Evolutionary conservation across 1,139 yeast species (phyloP), one percentile per base, ranked within the genome.

Genomic region (Magnusiomyces suaveolens): DNA sequence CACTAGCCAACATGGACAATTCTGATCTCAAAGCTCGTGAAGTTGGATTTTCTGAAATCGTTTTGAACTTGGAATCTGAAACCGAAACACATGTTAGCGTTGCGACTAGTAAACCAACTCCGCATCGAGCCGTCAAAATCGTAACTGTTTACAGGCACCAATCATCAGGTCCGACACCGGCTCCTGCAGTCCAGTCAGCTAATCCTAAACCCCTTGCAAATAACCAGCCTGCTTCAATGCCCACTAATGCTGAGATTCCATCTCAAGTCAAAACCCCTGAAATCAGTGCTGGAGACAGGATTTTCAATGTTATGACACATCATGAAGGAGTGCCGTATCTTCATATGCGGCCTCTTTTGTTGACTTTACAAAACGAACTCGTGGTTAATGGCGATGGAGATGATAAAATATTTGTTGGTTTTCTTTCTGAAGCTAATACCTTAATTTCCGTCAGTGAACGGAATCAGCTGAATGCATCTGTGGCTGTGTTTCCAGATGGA

Each of bases 261-360:
- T 6, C 33, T 29, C 33, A 29, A 29, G 33, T 29, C 12, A 29
- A 29, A 29, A 29, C 6, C 33, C 33, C 44, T 21, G n/a, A 18
- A 41, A n/a, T 21, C 23, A n/a, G 3, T 10, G 8, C 25, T 20
- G 25, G 3, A 20, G 18, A 41, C 25, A 41, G 20, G n/a, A 25
- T 20, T 4, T 53, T 53, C 24, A 29, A 43, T 36, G 44, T 53
- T 14, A 14, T 32, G 29, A 26, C 50, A 3, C 44, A 23, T 38
- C 51, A 46, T 33, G 52, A 51, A 18, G 52, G 55, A 14, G 55
- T 53, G 10, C 55, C 55, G 6, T 53, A 38, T 43, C 47, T 53
- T 4, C 55, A 53, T 25, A 29, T 49, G 49, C 44, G 41, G 4
- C 32, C 33, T 2, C 50, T 53, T 16, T 26, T 14, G 3, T 24